Base-by-base conservation (phyloP, 2,329 filamentous ascomycete genomes). In the Pyrenophora teres region DNA sequence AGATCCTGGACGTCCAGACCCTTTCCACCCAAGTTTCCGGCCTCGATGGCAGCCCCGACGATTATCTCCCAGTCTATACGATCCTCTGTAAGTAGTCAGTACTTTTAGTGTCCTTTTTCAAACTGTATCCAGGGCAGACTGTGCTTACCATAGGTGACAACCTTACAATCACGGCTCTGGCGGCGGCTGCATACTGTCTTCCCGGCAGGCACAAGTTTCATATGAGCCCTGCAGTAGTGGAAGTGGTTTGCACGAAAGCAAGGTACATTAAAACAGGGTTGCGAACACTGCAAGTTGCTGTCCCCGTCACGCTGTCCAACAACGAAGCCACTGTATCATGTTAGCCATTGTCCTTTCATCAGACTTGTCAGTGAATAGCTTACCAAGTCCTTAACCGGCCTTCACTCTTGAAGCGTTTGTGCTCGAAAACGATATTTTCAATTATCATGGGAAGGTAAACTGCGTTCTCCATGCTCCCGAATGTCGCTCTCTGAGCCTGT, bases 231-330 rank as follows among this genome's bases (percentile, higher is more conserved):
- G 16, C 53, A 56, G 38, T 40, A 56, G 19, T 37, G 45, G 16
- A 49, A 52, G 23, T 56, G 53, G 4, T 36, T 33, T 7, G 40
- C 15, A 19, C 27, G 49, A 33, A 56, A 56, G 21, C 53, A 52
- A 6, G 42, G 18, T 6, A 56, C n/a, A 10, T 30, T 6, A 32
- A 49, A 52, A 19, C 18, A 19, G 3, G 27, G 10, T 4, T 30
- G 3, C 4, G 10, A 4, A 5, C 27, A 30, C 5, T 12, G 27
- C 2, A 30, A 2, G 10, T 30, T 12, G 10, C 9, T 12, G 3
- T 10, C 10, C 7, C 27, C 27, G 10, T 30, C 5, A 4, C 9
- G 27, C 3, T 12, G 8, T 9, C 12, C 9, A 3, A 30, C 3
- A 5, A 13, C 9, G 10, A 30, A 30, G 27, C 27, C 27, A 13